A percentile compares a stretch with the other conserved stretches of the same genome.
These are phyloP conservation scores for Aspergillus sparsus DNA, from an alignment of 495 filamentous ascomycete species.

Conservation along the genomic window DNA sequence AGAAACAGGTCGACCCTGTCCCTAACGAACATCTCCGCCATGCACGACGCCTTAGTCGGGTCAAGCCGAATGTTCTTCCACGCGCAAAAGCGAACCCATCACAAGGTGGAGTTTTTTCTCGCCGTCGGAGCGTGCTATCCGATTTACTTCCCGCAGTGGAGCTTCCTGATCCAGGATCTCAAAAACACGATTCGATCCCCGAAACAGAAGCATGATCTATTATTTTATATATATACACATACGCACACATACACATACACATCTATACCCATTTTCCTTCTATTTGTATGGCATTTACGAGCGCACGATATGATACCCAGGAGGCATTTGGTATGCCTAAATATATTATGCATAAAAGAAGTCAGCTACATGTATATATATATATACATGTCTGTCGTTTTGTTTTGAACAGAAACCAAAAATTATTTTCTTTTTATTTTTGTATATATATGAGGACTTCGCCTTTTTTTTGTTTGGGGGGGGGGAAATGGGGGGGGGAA, in stretches of 20 bases:
- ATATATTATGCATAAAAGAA: no score
- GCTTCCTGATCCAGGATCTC: neutral
- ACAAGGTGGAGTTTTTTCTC: slow-evolving; percentile 40
- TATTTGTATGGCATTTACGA: neutral
- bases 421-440: neutral
- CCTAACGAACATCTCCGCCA: slow-evolving; percentile 48
- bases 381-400: neutral
- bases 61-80: slow-evolving; percentile 21
- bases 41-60: slow-evolving; percentile 31
- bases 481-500: no score
- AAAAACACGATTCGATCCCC: neutral
- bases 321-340: neutral
- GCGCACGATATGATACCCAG: slow-evolving; percentile 1
- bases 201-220: neutral
- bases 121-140: slow-evolving; percentile 39
- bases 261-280: neutral
- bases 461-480: neutral
- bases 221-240: neutral
- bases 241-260: neutral
- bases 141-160: slow-evolving; percentile 35
- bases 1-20: slow-evolving; percentile 61
- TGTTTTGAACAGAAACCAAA: neutral
- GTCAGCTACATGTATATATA: neutral
- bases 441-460: neutral
- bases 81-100: slow-evolving; percentile 42